Evolutionary conservation across 2,329 filamentous ascomycete genomes (phyloP).

Genomic region (Rhinocladiella similis): DNA sequence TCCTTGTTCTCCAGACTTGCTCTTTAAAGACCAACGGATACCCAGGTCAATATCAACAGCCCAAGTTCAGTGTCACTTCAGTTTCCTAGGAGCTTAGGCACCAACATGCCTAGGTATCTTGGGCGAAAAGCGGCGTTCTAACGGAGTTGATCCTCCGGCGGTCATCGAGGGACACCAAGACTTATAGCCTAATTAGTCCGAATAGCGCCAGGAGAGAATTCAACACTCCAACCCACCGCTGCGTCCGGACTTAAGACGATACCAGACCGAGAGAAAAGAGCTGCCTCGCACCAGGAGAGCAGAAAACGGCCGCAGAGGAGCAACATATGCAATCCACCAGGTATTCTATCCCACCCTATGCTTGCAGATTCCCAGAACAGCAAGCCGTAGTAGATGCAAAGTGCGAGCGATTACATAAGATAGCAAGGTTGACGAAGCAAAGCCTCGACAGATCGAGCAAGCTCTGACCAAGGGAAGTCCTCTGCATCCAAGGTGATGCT

Average conservation of each 20-base stretch:
- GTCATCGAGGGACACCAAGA: background rate
- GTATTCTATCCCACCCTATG: background rate
- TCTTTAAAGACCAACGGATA: no score
- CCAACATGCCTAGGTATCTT: no score
- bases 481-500: background rate
- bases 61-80: no score
- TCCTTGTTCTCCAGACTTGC: no score
- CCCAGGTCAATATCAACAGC: no score
- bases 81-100: no score
- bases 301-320: background rate
- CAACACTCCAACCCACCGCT: background rate
- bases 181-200: background rate
- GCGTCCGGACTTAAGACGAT: background rate
- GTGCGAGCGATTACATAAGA: conserved; percentile 21
- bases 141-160: no score
- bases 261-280: background rate
- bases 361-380: background rate
- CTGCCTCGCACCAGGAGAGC: background rate
- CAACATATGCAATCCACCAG: no score
- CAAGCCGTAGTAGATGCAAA: conserved; percentile 6
- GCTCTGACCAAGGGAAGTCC: background rate
- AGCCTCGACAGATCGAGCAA: conserved; percentile 4
- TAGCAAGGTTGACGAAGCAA: conserved; percentile 21
- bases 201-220: background rate
- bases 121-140: no score